phyloP scores from a whole-genome alignment of 192 early-diverging fungal species.

The Borealophlyctis nickersoniae region DNA sequence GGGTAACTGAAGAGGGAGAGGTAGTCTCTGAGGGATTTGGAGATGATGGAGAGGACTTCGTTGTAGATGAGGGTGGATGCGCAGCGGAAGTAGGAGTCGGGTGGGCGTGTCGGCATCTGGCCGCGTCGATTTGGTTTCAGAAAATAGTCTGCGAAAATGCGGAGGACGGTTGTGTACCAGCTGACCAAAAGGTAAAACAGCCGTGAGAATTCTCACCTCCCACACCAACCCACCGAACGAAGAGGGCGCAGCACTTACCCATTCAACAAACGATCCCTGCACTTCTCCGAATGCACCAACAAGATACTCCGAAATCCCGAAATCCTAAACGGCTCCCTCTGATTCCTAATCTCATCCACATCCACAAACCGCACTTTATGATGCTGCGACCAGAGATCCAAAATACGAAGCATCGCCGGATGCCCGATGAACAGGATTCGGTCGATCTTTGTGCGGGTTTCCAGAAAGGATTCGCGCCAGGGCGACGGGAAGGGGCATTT shows the following conservation, averaged over 20 bases:
- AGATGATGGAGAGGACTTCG: conserved; percentile 40
- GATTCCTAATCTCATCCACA: conserved; percentile 37
- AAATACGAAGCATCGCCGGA: conserved; percentile 36
- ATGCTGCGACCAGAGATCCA: conserved; percentile 45
- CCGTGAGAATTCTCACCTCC: conserved; percentile 1
- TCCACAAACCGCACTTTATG: conserved; percentile 42
- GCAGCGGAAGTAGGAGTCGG: conserved; percentile 34
- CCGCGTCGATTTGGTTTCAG: conserved; percentile 18
- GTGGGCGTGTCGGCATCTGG: conserved; percentile 14
- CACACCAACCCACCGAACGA: too few species aligned
- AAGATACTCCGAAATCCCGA: conserved; percentile 48
- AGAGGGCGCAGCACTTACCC: conserved; percentile 33
- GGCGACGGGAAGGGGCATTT: conserved; percentile 47
- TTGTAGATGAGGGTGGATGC: conserved; percentile 42
- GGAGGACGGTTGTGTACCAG: conserved; percentile 39
- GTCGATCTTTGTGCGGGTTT: conserved; percentile 45
- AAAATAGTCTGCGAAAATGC: conserved; percentile 40
- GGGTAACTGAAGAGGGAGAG: conserved; percentile 40
- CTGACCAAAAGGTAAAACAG: conserved; percentile 27
- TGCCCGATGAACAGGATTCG: conserved; percentile 42
- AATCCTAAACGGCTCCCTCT: conserved; percentile 47
- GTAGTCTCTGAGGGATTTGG: conserved; percentile 41
- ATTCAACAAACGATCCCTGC: conserved; percentile 48
- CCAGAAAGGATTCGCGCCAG: conserved; percentile 44
- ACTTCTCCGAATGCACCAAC: conserved; percentile 58